phyloP scores from a whole-genome alignment of 2,329 filamentous ascomycete species.

The Cercospora sp. region DNA sequence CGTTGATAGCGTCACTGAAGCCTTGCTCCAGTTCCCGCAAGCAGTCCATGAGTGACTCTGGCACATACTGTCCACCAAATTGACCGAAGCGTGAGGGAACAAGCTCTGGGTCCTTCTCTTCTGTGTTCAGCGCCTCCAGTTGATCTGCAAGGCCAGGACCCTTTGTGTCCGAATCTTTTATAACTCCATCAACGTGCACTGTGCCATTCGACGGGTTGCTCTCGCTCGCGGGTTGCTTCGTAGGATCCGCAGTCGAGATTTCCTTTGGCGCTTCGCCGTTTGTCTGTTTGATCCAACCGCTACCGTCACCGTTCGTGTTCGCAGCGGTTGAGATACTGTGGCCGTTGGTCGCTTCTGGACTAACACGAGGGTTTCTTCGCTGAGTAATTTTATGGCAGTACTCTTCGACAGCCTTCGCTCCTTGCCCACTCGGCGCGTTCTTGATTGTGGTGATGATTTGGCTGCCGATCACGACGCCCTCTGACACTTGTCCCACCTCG shows the following conservation, averaged over 20 bases:
- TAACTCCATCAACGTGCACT: conserved; percentile 68
- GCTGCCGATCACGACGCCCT: conserved; percentile 94
- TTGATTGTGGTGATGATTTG: conserved; percentile 85
- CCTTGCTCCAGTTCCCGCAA: conserved; percentile 85
- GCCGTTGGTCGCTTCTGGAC: conserved; percentile 29
- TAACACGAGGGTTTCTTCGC: conserved; percentile 30
- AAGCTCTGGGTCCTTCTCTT: conserved; percentile 52
- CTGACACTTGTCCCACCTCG: conserved; percentile 77
- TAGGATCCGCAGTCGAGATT: conserved; percentile 40
- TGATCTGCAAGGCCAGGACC: conserved; percentile 76
- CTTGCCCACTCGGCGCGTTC: conserved; percentile 65
- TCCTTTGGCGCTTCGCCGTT: conserved; percentile 37
- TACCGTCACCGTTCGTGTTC: conserved; percentile 39
- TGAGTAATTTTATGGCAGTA: conserved; percentile 75
- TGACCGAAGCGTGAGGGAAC: conserved; percentile 88
- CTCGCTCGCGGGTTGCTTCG: conserved; percentile 38
- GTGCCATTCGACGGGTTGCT: conserved; percentile 46
- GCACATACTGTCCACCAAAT: conserved; percentile 96
- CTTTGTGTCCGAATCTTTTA: conserved; percentile 57
- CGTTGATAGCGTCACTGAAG: conserved; percentile 83
- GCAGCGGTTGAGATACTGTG: conserved; percentile 38
- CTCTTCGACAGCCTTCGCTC: conserved; percentile 73
- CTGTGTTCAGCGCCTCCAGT: conserved; percentile 75
- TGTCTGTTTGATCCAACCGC: conserved; percentile 38
- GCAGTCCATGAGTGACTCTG: conserved; percentile 97